Conservation (phyloP, 345 rosid species). For the Schrenkiella parvula region DNA sequence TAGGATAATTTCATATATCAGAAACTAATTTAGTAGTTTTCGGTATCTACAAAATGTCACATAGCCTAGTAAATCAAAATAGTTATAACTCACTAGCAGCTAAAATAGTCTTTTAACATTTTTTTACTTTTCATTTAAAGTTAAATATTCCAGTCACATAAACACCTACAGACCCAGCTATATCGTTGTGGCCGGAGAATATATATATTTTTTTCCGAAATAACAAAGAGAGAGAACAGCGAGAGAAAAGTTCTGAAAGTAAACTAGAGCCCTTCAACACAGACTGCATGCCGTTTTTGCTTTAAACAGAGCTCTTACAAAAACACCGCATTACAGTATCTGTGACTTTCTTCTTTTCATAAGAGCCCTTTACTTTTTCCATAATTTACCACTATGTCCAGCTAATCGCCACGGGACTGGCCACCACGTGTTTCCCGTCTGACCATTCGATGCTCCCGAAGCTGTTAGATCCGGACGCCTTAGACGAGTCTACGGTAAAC, state of each 20-base stretch:
- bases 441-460: constrained; percentile 72
- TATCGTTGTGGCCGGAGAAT: neutral
- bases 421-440: constrained; percentile 66
- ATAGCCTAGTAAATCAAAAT: neutral
- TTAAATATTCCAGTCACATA: constrained; percentile 6
- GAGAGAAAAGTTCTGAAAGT: neutral
- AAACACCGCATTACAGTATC: constrained; percentile 12
- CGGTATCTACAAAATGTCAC: neutral
- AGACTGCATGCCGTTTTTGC: constrained; percentile 27
- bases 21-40: neutral
- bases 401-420: constrained; percentile 77
- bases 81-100: neutral
- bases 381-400: constrained; percentile 51
- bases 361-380: neutral
- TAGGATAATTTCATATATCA: neutral
- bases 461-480: constrained; percentile 38
- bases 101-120: neutral
- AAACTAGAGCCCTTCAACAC: neutral
- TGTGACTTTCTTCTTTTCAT: neutral
- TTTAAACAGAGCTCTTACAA: constrained; percentile 5
- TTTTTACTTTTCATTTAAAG: neutral
- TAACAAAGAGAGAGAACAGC: neutral
- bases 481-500: constrained; percentile 42
- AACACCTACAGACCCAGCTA: constrained; percentile 1
- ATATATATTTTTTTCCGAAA: neutral